Evolutionary conservation across 495 filamentous ascomycete genomes (phyloP), one percentile per base, ranked within the genome.

Genomic region (Penicillium turbatum): DNA sequence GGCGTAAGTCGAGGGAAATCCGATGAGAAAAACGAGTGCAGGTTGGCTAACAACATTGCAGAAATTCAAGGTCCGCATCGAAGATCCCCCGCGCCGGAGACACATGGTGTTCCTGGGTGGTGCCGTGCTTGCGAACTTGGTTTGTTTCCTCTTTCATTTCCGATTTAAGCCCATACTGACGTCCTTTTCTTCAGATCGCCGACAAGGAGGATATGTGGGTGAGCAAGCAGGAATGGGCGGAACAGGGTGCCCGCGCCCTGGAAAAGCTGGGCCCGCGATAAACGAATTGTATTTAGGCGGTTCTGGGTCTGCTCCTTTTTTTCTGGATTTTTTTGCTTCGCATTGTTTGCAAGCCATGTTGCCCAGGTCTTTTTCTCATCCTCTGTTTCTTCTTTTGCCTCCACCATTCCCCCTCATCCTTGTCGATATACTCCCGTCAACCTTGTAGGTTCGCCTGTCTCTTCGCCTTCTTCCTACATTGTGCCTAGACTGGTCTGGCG

Each of bases 121-220:
- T 64, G 95, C 93, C 8, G 95, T 99, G 42, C 80, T 99, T 48
- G 93, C 93, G 55, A 97, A 96, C 68, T 90, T 98, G 74, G 82
- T 86, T 76, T 55, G 81, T 75, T 26, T 36, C 29, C 35, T 11
- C 34, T n/a, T 12, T 51, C 31, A 7, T 30, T 11, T 17, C 2
- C 4, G 31, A 7, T 1, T 16, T 1, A 13, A 26, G n/a, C 16
- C 38, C n/a, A 31, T 44, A 38, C 64, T 71, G 61, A 66, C 53
- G 35, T 27, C 6, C 27, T 13, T 40, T n/a, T 24, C 38, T 3
- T 21, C 53, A 85, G 82, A 97, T 98, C 86, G 90, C 93, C 44
- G 91, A 97, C 70, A 96, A 96, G 73, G 89, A 96, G 63, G 86
- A 87, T 68, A 98, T 98, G 93, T 98, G 93, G 93, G 92, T 98